phyloP scores from a whole-genome alignment of 768 basidiomycete genomes.

The Russula ochroleuca region DNA sequence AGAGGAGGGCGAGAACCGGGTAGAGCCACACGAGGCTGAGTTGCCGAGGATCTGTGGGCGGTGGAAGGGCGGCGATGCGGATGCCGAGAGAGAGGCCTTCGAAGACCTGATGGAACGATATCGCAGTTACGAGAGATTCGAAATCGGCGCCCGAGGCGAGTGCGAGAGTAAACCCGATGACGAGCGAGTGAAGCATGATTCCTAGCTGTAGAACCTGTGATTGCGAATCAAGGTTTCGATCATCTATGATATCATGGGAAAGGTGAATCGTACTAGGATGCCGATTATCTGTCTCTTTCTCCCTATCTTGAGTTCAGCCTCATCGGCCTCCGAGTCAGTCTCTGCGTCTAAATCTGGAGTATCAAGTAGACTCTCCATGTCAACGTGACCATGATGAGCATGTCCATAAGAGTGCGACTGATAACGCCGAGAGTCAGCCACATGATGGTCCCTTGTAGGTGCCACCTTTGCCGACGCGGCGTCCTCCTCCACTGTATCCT shows the following conservation, averaged over 20 bases:
- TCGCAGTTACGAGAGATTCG: constrained; percentile 66
- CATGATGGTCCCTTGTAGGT: not conserved
- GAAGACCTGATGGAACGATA: constrained; percentile 80
- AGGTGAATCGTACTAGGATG: constrained; percentile 50
- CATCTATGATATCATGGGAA: not conserved
- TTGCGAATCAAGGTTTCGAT: not conserved
- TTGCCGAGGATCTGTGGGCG: constrained; percentile 26
- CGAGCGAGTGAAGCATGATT: constrained; percentile 80
- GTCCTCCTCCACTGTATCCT: not conserved
- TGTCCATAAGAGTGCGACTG: not conserved
- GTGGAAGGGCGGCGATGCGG: constrained; percentile 65
- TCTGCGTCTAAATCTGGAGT: constrained; percentile 5
- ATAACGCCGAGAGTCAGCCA: not conserved
- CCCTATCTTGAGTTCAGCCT: constrained; percentile 39
- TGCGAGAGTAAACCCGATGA: constrained; percentile 74
- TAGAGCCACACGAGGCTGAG: constrained; percentile 38
- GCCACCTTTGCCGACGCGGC: not conserved
- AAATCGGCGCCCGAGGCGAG: constrained; percentile 68
- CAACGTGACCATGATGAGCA: constrained; percentile 20
- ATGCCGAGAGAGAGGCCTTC: constrained; percentile 82
- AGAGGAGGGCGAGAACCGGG: constrained; percentile 53
- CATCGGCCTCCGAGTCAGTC: constrained; percentile 15
- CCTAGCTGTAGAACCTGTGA: constrained; percentile 72
- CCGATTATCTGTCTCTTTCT: constrained; percentile 66
- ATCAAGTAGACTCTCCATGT: constrained; percentile 22